Base-by-base conservation (phyloP, 1,139 yeast species). In the Saccharomyces hybrid region DNA sequence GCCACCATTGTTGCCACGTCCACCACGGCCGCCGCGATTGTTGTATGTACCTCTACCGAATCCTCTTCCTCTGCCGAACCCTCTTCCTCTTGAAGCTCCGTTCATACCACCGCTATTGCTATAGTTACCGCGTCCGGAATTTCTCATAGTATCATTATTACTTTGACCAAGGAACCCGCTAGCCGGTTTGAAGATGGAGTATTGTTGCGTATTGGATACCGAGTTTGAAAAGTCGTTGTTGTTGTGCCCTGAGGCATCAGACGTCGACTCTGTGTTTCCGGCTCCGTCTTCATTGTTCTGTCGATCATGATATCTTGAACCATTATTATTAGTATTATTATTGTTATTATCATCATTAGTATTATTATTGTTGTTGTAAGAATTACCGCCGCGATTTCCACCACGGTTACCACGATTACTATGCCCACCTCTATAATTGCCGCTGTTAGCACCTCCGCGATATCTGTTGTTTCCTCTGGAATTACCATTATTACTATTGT, bases 141-240 rank as follows among this genome's bases (percentile, higher is more conserved):
- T 34, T 24, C 46, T 34, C 32, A 49, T 52, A 27, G 50, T 52
- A 49, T 44, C 52, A 12, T 51, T 53, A 34, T 51, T 48, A 26
- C 42, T 47, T n/a, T 21, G 47, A 19, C 31, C 42, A 27, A 64
- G 55, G 57, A 65, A 65, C 11, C 67, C 64, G 51, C 65, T 63
- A 12, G 68, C 68, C 42, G 68, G 68, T 48, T 61, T 61, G 51
- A 65, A 65, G 11, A 64, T 48, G 11, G 66, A 63, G 50, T 60
- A 57, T 16, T 53, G 54, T 49, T 58, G 57, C 21, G 49, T 48
- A 44, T 51, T 50, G 31, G 55, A 27, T 38, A 21, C 12, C 8
- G 44, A 16, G 44, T 38, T 38, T 11, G 26, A 11, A 11, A 38
- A 38, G 11, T 38, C 44, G 19, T 38, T 38, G 24, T 38, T 38